Percentiles rank a stretch among this genome's conserved stretches.
Evolutionary conservation across 2,329 filamentous ascomycete species (phyloP).

Genomic region (Dactylonectria macrodidyma): DNA sequence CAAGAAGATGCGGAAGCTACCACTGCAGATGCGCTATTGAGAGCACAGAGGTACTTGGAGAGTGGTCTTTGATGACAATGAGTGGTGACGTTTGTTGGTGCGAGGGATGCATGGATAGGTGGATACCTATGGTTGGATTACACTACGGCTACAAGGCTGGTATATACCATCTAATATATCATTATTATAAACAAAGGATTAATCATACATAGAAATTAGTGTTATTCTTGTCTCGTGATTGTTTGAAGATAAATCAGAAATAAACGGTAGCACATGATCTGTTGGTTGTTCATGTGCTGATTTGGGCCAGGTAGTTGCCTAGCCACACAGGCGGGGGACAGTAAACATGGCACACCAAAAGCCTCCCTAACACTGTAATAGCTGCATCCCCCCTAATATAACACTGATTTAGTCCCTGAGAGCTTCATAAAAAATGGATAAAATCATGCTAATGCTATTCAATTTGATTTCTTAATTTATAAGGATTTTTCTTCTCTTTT

Average conservation of each 20-base stretch:
- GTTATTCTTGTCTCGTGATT: not conserved
- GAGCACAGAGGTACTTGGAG: conserved; percentile 51
- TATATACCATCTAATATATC: not conserved
- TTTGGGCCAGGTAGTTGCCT: conserved; percentile 16
- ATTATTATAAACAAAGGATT: no score
- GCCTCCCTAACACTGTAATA: no score
- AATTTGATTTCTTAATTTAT: no score
- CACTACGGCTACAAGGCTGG: not conserved
- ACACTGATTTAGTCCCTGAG: no score
- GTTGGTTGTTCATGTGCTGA: conserved; percentile 7
- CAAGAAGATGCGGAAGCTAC: conserved; percentile 46
- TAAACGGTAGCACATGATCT: not conserved
- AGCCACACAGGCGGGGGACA: conserved; percentile 33
- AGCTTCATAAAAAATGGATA: no score
- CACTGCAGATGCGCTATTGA: conserved; percentile 51
- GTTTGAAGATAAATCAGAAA: not conserved
- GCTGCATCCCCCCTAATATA: no score
- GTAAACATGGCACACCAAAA: no score
- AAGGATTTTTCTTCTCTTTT: no score
- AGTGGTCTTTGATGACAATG: conserved; percentile 37
- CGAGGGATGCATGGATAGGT: not conserved
- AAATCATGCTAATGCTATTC: no score
- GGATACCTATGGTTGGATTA: not conserved
- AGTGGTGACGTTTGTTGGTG: not conserved
- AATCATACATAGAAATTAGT: no score